Conservation (phyloP, 73 alveolate species). For the Paramecium octaurelia region DNA sequence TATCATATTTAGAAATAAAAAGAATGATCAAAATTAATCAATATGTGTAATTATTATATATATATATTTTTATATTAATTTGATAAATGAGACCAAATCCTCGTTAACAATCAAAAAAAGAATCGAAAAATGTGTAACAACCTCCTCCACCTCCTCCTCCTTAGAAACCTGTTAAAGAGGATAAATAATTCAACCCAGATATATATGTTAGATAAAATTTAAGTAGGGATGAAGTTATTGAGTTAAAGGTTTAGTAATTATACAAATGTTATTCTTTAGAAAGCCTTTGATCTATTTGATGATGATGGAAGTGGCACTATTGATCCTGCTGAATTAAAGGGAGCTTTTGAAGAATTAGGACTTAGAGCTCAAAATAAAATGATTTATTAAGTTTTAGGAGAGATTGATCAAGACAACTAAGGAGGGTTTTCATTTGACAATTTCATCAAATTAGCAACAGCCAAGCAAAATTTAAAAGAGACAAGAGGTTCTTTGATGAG, state of each 20-base stretch:
- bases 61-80: neutral
- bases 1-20: neutral
- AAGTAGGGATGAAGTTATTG: neutral
- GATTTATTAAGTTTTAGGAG: conserved; percentile 88
- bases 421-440: conserved; percentile 93
- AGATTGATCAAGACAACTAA: conserved; percentile 84
- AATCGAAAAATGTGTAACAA: neutral
- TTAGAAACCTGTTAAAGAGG: neutral
- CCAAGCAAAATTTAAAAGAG: conserved; percentile 43
- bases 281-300: conserved; percentile 95
- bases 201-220: neutral
- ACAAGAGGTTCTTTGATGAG: conserved; percentile 71
- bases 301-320: conserved; percentile 89
- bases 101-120: neutral
- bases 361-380: conserved; percentile 88
- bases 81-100: neutral
- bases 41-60: neutral
- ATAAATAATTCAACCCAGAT: neutral
- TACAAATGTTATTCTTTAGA: neutral
- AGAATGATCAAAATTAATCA: neutral
- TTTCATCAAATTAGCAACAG: conserved; percentile 78
- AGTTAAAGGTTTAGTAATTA: neutral
- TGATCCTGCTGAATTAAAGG: conserved; percentile 92
- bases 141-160: conserved; percentile 12
- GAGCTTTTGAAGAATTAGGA: conserved; percentile 90